Evolutionary conservation across 176 grass and related monocot genomes (phyloP).

Genomic region (Oryza brachyantha): DNA sequence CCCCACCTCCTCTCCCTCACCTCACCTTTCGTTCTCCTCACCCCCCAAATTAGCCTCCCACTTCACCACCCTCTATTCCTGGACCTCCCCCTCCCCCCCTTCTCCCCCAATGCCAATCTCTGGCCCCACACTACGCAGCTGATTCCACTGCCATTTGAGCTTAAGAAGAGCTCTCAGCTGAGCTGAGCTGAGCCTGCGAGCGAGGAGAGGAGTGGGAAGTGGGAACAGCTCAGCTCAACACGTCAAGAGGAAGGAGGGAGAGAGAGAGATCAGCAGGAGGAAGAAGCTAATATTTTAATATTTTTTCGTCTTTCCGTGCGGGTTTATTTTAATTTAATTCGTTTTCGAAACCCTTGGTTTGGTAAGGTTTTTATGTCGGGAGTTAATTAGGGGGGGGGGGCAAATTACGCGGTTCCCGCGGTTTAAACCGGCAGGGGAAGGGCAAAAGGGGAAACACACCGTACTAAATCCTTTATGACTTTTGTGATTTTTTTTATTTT

Average conservation of each 20-base stretch:
- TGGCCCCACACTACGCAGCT: conserved; percentile 10
- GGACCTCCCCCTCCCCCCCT: conserved; percentile 1
- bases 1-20: conserved; percentile 10
- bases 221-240: conserved; percentile 95
- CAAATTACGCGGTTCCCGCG: conserved; percentile 24
- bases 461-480: neutral
- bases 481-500: neutral
- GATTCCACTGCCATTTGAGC: conserved; percentile 23
- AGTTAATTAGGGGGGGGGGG: conserved; percentile 8
- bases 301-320: conserved; percentile 18
- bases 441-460: neutral
- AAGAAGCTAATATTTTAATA: neutral
- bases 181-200: conserved; percentile 16
- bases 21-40: conserved; percentile 18
- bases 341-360: neutral
- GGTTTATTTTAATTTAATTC: no score
- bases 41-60: conserved; percentile 38
- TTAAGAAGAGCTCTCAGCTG: conserved; percentile 40
- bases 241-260: conserved; percentile 38
- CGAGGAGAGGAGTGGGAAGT: conserved; percentile 8
- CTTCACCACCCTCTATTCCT: conserved; percentile 39
- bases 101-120: neutral
- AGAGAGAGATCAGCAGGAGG: conserved; percentile 26
- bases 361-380: neutral
- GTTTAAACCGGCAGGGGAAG: neutral